A percentile compares a stretch with the other conserved stretches of the same genome.
Evolutionary conservation across 1,139 yeast genomes (phyloP).

Genomic region (Yamadazyma spencermartinsiae): DNA sequence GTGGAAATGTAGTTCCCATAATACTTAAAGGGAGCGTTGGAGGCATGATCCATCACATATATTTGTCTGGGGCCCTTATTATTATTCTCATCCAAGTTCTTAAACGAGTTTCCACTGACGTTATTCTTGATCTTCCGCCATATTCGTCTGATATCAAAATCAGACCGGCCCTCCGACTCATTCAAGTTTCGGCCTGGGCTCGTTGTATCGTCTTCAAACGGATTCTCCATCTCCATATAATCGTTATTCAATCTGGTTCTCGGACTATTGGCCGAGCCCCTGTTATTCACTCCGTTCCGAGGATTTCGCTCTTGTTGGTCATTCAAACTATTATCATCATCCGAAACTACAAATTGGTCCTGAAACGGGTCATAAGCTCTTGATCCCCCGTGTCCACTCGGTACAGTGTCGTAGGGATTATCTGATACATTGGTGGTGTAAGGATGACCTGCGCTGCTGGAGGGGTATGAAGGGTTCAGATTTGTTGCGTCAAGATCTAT

Average conservation of each 20-base stretch:
- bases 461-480: no score
- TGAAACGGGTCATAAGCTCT: conserved; percentile 17
- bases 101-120: conserved; percentile 11
- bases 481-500: conserved; percentile 30
- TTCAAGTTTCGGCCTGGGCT: conserved; percentile 8
- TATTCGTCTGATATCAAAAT: conserved; percentile 18
- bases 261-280: no score
- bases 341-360: conserved; percentile 9
- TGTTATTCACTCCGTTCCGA: neutral
- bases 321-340: neutral
- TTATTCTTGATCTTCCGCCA: conserved; percentile 11
- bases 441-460: no score
- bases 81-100: conserved; percentile 7
- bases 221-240: conserved; percentile 24
- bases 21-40: conserved; percentile 59
- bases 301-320: neutral
- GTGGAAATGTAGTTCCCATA: conserved; percentile 89
- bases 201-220: conserved; percentile 32
- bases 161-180: conserved; percentile 10
- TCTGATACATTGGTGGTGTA: no score
- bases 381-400: conserved; percentile 6
- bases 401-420: conserved; percentile 14
- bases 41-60: conserved; percentile 58
- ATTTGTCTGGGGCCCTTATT: conserved; percentile 61
- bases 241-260: no score